Evolutionary conservation across 1,284 basidiomycete species (phyloP), one percentile per base, ranked within the genome.

Genomic region (Ustilago sp.): DNA sequence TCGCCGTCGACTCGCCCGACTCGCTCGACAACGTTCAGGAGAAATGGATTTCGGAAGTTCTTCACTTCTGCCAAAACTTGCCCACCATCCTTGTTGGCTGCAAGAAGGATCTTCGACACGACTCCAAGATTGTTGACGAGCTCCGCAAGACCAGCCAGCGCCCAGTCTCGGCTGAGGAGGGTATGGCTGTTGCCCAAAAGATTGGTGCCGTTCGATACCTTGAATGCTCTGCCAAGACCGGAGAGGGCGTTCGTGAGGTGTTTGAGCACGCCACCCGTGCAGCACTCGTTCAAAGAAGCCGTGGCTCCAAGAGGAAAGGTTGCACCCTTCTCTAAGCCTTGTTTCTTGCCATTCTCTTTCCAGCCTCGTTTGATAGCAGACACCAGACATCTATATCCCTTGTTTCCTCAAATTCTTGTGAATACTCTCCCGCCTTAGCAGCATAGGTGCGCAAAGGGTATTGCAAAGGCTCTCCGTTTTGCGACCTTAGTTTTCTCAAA

Each of bases 41-140:
- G 88, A 96, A 95, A 93, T 96, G 94, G 94, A 93, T 94, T 83
- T 93, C 94, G 15, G 94, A 96, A 86, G 94, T 96, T 55, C 91
- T 93, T 88, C 94, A 96, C 87, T 96, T 95, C 88, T 95, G 94
- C 87, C 89, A 91, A 54, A 91, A 91, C 69, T 88, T 94, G 48
- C 94, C 94, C 63, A 91, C 94, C 88, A 92, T 95, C 85, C 91
- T 96, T 63, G 93, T 96, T 73, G 94, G 93, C 8, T 95, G 93
- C 89, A 96, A 96, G 90, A 94, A 84, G 79, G 84, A 85, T 67
- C 79, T 85, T 11, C 84, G 84, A 60, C 84, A 82, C 54, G 84
- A 85, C 74, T 83, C 83, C 60, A 85, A 85, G 79, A 85, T 85
- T 70, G 84, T 85, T 62, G 84, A 85, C 56, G 84, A 85, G 75